Conservation (phyloP, 73 alveolate species). For the Paramecium octaurelia region DNA sequence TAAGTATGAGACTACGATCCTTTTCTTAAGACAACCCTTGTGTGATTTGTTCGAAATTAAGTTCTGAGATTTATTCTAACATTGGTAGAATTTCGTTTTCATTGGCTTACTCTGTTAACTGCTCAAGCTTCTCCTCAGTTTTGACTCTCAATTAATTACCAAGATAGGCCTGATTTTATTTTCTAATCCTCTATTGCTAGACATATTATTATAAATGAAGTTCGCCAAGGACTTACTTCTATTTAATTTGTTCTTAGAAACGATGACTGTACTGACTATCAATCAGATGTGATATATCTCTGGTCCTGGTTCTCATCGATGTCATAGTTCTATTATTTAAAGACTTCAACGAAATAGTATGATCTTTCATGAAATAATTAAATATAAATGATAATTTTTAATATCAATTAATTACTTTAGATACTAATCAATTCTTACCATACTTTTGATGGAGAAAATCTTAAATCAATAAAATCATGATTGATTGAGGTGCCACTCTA, state of each 20-base stretch:
- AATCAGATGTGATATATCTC: slow-evolving; percentile 1
- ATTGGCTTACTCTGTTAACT: neutral
- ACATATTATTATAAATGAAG: neutral
- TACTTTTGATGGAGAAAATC: neutral
- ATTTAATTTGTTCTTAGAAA: neutral
- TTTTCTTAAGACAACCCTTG: neutral
- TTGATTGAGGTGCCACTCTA: slow-evolving; percentile 86
- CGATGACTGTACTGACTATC: neutral
- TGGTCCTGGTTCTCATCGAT: neutral
- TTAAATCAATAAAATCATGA: slow-evolving; percentile 51
- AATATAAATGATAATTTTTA: neutral
- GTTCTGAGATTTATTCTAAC: neutral
- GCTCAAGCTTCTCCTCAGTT: neutral
- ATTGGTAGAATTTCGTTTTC: neutral
- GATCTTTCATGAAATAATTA: neutral
- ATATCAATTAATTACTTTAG: neutral
- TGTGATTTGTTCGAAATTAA: neutral
- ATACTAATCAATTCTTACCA: neutral
- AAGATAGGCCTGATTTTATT: neutral
- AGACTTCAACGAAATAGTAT: neutral
- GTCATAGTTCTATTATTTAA: neutral
- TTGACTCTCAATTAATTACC: neutral
- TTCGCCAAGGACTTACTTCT: neutral
- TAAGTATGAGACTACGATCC: neutral
- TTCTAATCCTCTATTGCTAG: neutral